A percentile compares a stretch with the other conserved stretches of the same genome.
phyloP scores from a whole-genome alignment of 169 alveolate species.

The Cryptosporidium bovis region DNA sequence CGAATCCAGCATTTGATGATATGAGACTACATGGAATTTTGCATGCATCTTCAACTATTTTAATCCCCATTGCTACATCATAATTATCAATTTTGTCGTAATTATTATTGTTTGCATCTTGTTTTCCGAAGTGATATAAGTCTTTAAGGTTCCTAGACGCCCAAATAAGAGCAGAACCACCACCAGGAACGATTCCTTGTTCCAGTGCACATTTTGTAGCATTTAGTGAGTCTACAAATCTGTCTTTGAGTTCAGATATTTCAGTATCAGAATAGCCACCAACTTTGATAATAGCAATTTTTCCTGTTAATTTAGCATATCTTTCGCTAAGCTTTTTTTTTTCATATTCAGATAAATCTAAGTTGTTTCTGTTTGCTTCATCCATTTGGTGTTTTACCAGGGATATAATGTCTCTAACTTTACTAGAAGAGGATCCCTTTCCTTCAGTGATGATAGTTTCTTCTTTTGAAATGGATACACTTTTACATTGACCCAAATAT shows the following conservation, averaged over 20 bases:
- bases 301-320: conserved; percentile 97
- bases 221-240: conserved; percentile 97
- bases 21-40: conserved; percentile 96
- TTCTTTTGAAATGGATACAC: conserved; percentile 96
- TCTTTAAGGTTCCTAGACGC: conserved; percentile 86
- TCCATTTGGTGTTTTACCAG: conserved; percentile 91
- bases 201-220: conserved; percentile 99
- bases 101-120: conserved; percentile 6
- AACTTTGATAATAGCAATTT: conserved; percentile 97
- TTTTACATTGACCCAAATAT: conserved; percentile 93
- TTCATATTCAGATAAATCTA: conserved; percentile 90
- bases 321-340: conserved; percentile 97
- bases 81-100: conserved; percentile 83
- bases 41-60: conserved; percentile 95
- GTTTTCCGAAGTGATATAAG: not conserved
- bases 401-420: conserved; percentile 91
- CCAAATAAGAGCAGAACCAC: conserved; percentile 95
- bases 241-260: conserved; percentile 97
- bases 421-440: conserved; percentile 89
- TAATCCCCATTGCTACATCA: conserved; percentile 95
- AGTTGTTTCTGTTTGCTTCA: conserved; percentile 76
- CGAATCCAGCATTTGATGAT: conserved; percentile 98
- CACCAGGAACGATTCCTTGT: conserved; percentile 99
- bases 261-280: conserved; percentile 99
- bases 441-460: conserved; percentile 98